phyloP scores from a whole-genome alignment of 371 early-diverging fungal species.

The Mortierella sp. region DNA sequence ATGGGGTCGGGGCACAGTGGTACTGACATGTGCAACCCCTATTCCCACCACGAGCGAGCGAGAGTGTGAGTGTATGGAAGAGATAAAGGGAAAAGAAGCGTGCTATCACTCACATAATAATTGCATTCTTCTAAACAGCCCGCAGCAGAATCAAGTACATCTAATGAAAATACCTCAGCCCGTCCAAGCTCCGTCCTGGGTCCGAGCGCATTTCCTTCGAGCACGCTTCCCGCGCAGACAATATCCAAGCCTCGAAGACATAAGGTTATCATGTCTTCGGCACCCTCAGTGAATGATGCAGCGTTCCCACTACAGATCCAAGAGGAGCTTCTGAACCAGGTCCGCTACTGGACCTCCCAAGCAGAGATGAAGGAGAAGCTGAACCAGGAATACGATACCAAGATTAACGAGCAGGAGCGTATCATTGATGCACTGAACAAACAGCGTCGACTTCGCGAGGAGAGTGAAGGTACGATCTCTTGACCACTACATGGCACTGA shows the following conservation, averaged over 20 bases:
- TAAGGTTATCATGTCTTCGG: slow-evolving; percentile 32
- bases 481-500: neutral
- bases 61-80: neutral
- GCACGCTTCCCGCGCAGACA: slow-evolving; percentile 31
- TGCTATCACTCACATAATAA: neutral
- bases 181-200: slow-evolving; percentile 25
- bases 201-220: slow-evolving; percentile 40
- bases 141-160: slow-evolving; percentile 6
- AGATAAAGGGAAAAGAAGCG: neutral
- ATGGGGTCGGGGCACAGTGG: neutral
- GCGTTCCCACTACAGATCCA: slow-evolving; percentile 51
- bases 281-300: slow-evolving; percentile 27
- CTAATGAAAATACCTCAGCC: slow-evolving; percentile 22
- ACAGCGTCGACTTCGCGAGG: slow-evolving; percentile 68
- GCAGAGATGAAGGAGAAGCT: slow-evolving; percentile 68
- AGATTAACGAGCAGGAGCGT: slow-evolving; percentile 72
- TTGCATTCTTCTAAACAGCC: slow-evolving; percentile 4
- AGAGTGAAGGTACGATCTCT: slow-evolving; percentile 65
- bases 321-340: slow-evolving; percentile 50
- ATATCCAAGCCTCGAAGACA: slow-evolving; percentile 51
- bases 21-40: slow-evolving; percentile 1
- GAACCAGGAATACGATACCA: slow-evolving; percentile 70
- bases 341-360: slow-evolving; percentile 54
- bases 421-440: slow-evolving; percentile 73
- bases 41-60: no score